Conservation (phyloP, 441 rosid species). For the Populus hybrid region DNA sequence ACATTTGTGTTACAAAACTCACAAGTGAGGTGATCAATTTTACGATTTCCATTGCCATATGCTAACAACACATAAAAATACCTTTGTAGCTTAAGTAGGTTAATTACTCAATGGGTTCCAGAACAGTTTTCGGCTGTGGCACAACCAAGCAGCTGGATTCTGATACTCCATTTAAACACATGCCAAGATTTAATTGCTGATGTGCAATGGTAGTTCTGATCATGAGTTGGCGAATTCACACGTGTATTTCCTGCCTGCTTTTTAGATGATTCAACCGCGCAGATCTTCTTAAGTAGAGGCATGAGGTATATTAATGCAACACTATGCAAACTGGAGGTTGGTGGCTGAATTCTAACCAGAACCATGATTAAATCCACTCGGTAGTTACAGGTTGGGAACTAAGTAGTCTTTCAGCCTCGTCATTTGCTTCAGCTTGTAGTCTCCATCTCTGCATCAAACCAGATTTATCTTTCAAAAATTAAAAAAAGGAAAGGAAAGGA, state of each 20-base stretch:
- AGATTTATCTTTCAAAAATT: background rate
- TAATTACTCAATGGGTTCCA: background rate
- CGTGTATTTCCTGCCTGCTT: background rate
- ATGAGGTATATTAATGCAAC: background rate
- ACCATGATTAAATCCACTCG: conserved; percentile 31
- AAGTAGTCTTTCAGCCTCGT: conserved; percentile 89
- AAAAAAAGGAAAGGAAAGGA: background rate
- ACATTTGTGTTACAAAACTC: background rate
- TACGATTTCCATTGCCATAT: background rate
- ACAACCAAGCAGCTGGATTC: background rate
- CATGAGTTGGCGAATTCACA: background rate
- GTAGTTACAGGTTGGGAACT: conserved; percentile 51
- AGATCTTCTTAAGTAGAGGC: background rate
- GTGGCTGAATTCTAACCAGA: background rate
- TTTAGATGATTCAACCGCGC: background rate
- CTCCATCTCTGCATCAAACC: conserved; percentile 65
- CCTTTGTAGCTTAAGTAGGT: background rate
- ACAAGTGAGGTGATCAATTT: background rate
- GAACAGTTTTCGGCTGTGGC: background rate
- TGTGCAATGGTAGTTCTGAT: background rate
- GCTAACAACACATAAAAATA: background rate
- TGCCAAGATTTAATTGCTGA: background rate
- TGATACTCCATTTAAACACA: background rate
- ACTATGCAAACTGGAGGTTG: conserved; percentile 1
- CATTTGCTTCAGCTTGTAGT: conserved; percentile 92